Conservation (phyloP, 139 green algal genomes). For the Tetradesmus lagerheimii region DNA sequence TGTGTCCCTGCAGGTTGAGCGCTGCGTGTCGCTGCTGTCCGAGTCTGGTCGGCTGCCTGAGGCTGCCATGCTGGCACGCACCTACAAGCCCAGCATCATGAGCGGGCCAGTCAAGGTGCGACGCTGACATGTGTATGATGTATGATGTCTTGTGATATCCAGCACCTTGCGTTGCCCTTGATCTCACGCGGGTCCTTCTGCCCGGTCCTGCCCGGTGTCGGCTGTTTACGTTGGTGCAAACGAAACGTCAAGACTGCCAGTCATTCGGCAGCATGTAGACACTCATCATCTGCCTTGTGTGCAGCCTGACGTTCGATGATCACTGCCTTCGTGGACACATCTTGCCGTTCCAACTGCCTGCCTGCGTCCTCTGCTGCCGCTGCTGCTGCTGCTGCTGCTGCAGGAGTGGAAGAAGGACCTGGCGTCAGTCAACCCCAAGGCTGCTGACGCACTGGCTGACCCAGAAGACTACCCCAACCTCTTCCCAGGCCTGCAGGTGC, state of each 20-base stretch:
- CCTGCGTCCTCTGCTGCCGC: neutral
- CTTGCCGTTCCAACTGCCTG: too few relatives aligned
- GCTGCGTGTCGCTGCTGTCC: slow-evolving; percentile 84
- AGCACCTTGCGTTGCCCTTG: too few relatives aligned
- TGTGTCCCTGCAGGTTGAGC: slow-evolving; percentile 66
- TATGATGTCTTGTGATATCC: too few relatives aligned
- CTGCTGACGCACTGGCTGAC: slow-evolving; percentile 96
- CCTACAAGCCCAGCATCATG: slow-evolving; percentile 84
- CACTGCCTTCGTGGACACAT: too few relatives aligned
- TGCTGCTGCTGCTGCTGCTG: neutral
- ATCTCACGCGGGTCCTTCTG: too few relatives aligned
- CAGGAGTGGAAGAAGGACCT: slow-evolving; percentile 94
- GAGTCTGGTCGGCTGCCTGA: slow-evolving; percentile 87
- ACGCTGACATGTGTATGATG: too few relatives aligned
- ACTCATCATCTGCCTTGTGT: too few relatives aligned
- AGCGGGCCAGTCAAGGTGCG: slow-evolving; percentile 73
- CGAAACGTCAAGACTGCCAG: too few relatives aligned
- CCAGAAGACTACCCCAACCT: slow-evolving; percentile 96
- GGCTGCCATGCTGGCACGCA: slow-evolving; percentile 96
- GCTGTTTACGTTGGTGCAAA: too few relatives aligned
- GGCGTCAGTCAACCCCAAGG: slow-evolving; percentile 93
- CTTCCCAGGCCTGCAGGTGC: slow-evolving; percentile 91
- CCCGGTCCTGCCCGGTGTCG: too few relatives aligned
- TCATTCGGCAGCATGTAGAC: too few relatives aligned
- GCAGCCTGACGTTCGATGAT: too few relatives aligned